Evolutionary conservation across 495 filamentous ascomycete genomes (phyloP), one percentile per base, ranked within the genome.

Genomic region (Emericellopsis terricola): DNA sequence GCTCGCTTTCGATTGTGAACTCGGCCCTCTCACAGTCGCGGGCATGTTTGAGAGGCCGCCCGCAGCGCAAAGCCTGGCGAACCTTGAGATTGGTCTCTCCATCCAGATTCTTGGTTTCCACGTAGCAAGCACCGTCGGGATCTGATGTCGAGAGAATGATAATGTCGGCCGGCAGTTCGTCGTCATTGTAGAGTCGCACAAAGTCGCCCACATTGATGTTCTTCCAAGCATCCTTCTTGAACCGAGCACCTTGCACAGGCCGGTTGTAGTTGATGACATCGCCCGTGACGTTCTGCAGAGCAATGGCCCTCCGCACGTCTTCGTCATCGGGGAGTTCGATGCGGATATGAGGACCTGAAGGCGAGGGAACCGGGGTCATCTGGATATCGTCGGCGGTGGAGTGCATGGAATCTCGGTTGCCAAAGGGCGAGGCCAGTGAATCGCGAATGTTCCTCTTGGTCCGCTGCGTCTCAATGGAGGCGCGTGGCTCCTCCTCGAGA

Each of bases 51-150:
- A 94, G 66, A 39, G 72, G 62, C 30, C 78, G 78, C 21, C 86
- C 76, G 53, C 82, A 84, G 40, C 87, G 77, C 18, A 96, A 65
- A 14, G 91, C 86, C 39, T 86, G 80, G 15, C 91, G 78, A 34
- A 96, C 82, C 53, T 99, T 99, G 34, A 99, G 59, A 44, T 99
- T 99, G 1, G 91, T 99, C 53, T 99, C 91, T 14, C 91, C 91
- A 47, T 99, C 91, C 52, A 99, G 56, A 47, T 91, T 94, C 63
- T 93, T 99, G 2, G 91, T 99, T 56, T 99, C 91, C 15, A 96
- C 78, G 43, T 96, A 96, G 52, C 91, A 99, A 21, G 85, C 79
- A 24, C 91, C 91, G 46, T 99, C 91, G 3, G 73, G 68, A 45
- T 94, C 89, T 2, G 89, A 94, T 8, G 91, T 94, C 9, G 89